phyloP scores from a whole-genome alignment of 139 green algal species.

The Edaphochlamys debaryana region DNA sequence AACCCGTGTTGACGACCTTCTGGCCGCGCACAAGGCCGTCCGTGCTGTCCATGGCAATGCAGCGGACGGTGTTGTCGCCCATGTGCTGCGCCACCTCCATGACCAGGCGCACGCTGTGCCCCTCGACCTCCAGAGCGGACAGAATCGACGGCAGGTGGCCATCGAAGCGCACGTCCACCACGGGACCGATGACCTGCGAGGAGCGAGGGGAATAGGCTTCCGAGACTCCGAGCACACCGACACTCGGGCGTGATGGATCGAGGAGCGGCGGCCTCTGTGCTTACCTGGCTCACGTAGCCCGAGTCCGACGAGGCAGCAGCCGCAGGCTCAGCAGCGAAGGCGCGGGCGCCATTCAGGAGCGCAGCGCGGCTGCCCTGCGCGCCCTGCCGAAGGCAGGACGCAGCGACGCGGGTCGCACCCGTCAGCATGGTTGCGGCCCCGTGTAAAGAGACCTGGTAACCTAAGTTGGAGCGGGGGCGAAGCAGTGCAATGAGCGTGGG shows the following conservation, averaged over 20 bases:
- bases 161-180: slow-evolving; percentile 98
- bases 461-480: no score
- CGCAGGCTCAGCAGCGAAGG: slow-evolving; percentile 41
- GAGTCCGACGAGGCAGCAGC: slow-evolving; percentile 11
- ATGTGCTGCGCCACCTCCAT: slow-evolving; percentile 98
- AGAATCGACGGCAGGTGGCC: slow-evolving; percentile 94
- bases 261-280: background rate
- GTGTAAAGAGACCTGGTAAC: no score
- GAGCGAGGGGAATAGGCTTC: background rate
- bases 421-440: no score
- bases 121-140: slow-evolving; percentile 89
- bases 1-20: slow-evolving; percentile 90
- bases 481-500: no score
- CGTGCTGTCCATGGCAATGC: slow-evolving; percentile 99
- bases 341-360: slow-evolving; percentile 10
- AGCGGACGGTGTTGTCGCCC: slow-evolving; percentile 96
- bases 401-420: slow-evolving; percentile 11
- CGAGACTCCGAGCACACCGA: background rate
- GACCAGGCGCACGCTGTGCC: slow-evolving; percentile 90
- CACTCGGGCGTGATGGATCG: slow-evolving; percentile 24
- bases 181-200: slow-evolving; percentile 94
- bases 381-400: slow-evolving; percentile 24
- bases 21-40: slow-evolving; percentile 96
- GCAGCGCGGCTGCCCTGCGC: slow-evolving; percentile 14
- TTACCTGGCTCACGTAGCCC: slow-evolving; percentile 41